A percentile compares a stretch with the other conserved stretches of the same genome.
Evolutionary conservation across 805 yeast species (phyloP).

Genomic region (Alloascoidea africana): DNA sequence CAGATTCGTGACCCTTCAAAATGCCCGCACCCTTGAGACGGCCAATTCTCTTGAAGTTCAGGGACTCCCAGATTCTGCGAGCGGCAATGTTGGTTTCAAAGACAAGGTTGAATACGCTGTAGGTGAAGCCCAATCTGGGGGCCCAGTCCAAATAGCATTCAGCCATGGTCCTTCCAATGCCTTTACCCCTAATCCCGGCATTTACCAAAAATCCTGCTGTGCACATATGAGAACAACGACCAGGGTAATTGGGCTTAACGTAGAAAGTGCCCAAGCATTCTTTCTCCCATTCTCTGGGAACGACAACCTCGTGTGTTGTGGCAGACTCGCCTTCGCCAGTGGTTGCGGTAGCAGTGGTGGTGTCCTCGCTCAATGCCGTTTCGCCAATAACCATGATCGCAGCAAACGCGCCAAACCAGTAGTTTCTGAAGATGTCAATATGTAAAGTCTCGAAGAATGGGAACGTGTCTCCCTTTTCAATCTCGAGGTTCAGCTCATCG

Average conservation of each 20-base stretch:
- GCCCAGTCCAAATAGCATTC: slow-evolving; percentile 89
- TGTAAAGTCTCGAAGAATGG: slow-evolving; percentile 74
- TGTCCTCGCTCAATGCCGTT: slow-evolving; percentile 29
- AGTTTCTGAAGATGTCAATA: slow-evolving; percentile 60
- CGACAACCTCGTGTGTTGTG: no score
- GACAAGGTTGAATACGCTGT: slow-evolving; percentile 69
- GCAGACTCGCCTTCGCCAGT: slow-evolving; percentile 14
- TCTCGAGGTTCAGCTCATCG: slow-evolving; percentile 89
- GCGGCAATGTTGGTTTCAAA: slow-evolving; percentile 84
- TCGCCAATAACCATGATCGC: slow-evolving; percentile 76
- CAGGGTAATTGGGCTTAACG: slow-evolving; percentile 82
- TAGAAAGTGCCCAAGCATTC: slow-evolving; percentile 83
- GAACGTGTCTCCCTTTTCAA: slow-evolving; percentile 75
- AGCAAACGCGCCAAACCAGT: slow-evolving; percentile 81
- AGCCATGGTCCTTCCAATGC: slow-evolving; percentile 74
- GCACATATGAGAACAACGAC: slow-evolving; percentile 86
- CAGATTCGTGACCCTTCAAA: slow-evolving; percentile 65
- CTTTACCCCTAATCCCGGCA: slow-evolving; percentile 84
- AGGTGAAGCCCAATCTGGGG: slow-evolving; percentile 73
- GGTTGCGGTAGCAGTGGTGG: slow-evolving; percentile 17
- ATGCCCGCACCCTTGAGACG: slow-evolving; percentile 79
- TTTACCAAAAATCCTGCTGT: slow-evolving; percentile 81
- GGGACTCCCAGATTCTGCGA: slow-evolving; percentile 58
- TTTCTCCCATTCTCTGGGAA: slow-evolving; percentile 86
- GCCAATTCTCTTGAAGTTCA: slow-evolving; percentile 68